These are phyloP conservation scores for Leucocoprinus leucothites DNA, from an alignment of 768 basidiomycete species.

Conservation along the genomic window DNA sequence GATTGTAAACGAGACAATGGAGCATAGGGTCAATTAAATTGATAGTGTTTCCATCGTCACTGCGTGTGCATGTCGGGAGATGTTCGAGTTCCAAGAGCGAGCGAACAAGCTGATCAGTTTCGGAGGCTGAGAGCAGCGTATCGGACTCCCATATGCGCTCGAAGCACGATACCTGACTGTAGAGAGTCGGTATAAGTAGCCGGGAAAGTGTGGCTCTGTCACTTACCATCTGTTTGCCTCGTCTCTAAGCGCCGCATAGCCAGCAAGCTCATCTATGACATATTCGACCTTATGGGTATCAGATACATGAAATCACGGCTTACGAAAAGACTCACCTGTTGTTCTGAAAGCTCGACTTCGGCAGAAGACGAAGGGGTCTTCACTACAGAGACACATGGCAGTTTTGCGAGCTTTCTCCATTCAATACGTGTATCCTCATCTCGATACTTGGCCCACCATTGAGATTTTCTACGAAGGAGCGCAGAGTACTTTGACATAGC, in stretches of 20 bases:
- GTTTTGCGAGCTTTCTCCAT: conserved; percentile 29
- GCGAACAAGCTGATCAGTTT: neutral
- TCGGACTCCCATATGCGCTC: conserved; percentile 52
- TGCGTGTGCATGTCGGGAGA: conserved; percentile 10
- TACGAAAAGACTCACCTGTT: no score
- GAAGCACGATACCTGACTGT: conserved; percentile 53
- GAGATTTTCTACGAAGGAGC: conserved; percentile 32
- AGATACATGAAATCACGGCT: neutral
- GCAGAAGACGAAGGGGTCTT: conserved; percentile 30
- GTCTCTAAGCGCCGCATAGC: conserved; percentile 42
- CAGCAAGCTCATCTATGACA: conserved; percentile 45
- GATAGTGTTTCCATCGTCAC: conserved; percentile 20
- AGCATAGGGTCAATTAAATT: conserved; percentile 38
- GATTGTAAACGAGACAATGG: conserved; percentile 37
- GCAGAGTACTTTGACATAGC: conserved; percentile 49
- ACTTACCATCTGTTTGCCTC: conserved; percentile 33
- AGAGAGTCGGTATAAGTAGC: neutral
- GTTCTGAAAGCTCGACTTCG: conserved; percentile 31
- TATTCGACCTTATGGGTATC: conserved; percentile 34
- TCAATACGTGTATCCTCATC: conserved; percentile 22
- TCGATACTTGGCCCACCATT: conserved; percentile 38
- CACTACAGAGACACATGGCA: conserved; percentile 28
- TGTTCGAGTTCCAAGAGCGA: neutral
- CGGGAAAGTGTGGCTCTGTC: neutral
- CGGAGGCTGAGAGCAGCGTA: conserved; percentile 18